Conservation (phyloP, 768 basidiomycete species). For the Leccinum subtestaceum region DNA sequence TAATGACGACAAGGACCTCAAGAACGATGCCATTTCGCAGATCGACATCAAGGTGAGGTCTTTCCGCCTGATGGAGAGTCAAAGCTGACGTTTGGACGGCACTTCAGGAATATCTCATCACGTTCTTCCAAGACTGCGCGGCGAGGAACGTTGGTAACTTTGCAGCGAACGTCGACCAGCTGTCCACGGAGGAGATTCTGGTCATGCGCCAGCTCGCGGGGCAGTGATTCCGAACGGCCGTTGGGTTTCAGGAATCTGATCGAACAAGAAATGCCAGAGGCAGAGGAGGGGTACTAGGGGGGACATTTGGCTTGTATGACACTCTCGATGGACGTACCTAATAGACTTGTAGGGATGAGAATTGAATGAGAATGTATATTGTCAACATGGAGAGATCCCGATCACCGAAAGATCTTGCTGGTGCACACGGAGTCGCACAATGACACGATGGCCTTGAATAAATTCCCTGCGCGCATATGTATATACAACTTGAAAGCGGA, state of each 20-base stretch:
- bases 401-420: background rate
- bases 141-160: slow-evolving; percentile 62
- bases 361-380: background rate
- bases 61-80: slow-evolving; percentile 15
- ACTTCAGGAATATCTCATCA: slow-evolving; percentile 59
- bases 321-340: slow-evolving; percentile 7
- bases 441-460: no score
- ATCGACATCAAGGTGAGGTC: slow-evolving; percentile 71
- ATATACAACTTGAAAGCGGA: no score
- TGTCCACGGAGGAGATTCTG: slow-evolving; percentile 67
- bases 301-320: slow-evolving; percentile 10
- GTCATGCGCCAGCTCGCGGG: slow-evolving; percentile 55
- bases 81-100: background rate
- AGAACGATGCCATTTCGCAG: slow-evolving; percentile 79
- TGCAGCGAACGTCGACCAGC: slow-evolving; percentile 56
- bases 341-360: background rate
- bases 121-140: slow-evolving; percentile 70
- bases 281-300: no score
- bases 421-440: background rate
- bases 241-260: background rate
- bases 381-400: background rate
- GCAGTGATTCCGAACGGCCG: slow-evolving; percentile 16
- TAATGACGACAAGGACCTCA: slow-evolving; percentile 84
- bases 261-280: background rate
- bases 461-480: no score